Conservation (phyloP, 2,329 filamentous ascomycete species). For the Paraphaeosphaeria minitans region DNA sequence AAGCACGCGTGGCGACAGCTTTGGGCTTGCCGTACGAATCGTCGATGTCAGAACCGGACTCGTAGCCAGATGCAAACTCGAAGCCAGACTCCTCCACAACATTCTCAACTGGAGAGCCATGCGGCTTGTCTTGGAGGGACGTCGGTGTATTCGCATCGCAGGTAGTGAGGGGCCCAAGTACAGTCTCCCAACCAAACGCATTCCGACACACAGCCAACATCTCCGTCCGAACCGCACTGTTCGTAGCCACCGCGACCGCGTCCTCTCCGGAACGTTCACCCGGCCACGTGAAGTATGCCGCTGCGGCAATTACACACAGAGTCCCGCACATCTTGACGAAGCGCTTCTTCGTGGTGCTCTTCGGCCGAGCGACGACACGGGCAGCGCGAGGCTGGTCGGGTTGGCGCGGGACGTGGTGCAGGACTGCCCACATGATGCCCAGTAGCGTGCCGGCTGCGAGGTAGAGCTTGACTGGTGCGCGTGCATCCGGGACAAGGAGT, state of each 20-base stretch:
- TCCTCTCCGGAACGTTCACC: not conserved
- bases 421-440: not conserved
- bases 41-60: not conserved
- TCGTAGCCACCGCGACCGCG: not conserved
- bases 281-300: not conserved
- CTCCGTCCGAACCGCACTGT: not conserved
- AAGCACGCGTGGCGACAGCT: not conserved
- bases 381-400: not conserved
- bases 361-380: not conserved
- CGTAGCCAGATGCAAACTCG: not conserved
- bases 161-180: not conserved
- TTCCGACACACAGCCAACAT: not conserved
- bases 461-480: not conserved
- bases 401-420: not conserved
- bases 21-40: not conserved
- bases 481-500: not conserved
- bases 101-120: too few species aligned
- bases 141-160: not conserved
- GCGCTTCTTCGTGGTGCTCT: not conserved
- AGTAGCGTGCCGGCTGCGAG: not conserved
- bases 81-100: too few species aligned
- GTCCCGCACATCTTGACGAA: not conserved
- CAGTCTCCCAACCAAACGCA: not conserved
- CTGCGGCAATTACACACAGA: not conserved
- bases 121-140: too few species aligned